Evolutionary conservation across 306 rosid genomes (phyloP).

Genomic region (Gynostemma pentaphyllum): DNA sequence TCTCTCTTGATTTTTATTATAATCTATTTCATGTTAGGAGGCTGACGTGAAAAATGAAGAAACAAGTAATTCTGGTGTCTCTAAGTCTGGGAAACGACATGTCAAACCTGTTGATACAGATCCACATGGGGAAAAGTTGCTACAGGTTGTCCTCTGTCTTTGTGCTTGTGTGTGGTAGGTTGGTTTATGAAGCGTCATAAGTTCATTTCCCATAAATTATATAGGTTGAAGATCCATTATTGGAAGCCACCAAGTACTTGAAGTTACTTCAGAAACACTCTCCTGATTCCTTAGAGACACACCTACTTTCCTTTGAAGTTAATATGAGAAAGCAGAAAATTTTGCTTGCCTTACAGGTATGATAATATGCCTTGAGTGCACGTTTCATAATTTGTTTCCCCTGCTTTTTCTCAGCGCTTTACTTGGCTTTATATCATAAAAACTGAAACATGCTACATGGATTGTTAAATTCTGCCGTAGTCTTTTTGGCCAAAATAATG

Average conservation of each 20-base stretch:
- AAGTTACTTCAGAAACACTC: constrained; percentile 92
- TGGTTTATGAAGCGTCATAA: not conserved
- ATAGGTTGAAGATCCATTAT: constrained; percentile 78
- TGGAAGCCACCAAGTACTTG: constrained; percentile 87
- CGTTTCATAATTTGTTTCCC: not conserved
- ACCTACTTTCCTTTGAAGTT: constrained; percentile 81
- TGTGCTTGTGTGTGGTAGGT: not conserved
- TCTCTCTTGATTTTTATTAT: constrained; percentile 7
- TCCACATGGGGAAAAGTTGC: constrained; percentile 81
- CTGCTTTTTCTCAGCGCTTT: not conserved
- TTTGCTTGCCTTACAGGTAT: constrained; percentile 88
- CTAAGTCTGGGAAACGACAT: constrained; percentile 79
- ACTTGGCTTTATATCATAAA: too few relatives aligned
- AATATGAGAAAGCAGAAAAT: constrained; percentile 69
- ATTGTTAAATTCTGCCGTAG: not conserved
- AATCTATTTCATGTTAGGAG: constrained; percentile 49
- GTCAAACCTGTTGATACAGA: constrained; percentile 87
- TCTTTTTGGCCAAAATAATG: not conserved
- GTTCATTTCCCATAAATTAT: not conserved
- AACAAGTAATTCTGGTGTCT: constrained; percentile 35
- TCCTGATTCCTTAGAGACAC: constrained; percentile 72
- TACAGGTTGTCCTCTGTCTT: constrained; percentile 51
- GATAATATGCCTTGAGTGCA: constrained; percentile 2
- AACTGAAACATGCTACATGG: not conserved
- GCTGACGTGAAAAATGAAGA: constrained; percentile 88